Evolutionary conservation across 768 basidiomycete species (phyloP).

Genomic region (Russula sp.): DNA sequence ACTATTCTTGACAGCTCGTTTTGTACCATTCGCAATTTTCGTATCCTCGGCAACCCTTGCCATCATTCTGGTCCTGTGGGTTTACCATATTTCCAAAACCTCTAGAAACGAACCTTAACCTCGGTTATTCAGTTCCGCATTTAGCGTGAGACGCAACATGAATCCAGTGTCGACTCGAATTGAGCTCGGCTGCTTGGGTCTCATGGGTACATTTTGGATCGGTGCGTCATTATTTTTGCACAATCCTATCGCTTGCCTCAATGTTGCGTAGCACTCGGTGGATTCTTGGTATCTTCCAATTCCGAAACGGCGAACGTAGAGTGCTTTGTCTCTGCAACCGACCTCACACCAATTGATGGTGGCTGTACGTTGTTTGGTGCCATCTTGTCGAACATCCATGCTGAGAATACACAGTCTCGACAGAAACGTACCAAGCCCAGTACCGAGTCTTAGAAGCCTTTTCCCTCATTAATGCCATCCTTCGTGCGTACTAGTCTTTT

Average conservation of each 20-base stretch:
- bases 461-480: conserved; percentile 70
- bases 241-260: conserved; percentile 5
- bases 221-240: conserved; percentile 44
- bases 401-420: conserved; percentile 54
- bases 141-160: conserved; percentile 58
- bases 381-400: neutral
- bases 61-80: conserved; percentile 65
- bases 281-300: conserved; percentile 69
- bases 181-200: conserved; percentile 67
- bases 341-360: conserved; percentile 54
- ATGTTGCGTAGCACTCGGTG: conserved; percentile 59
- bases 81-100: conserved; percentile 22
- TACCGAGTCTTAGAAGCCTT: conserved; percentile 80
- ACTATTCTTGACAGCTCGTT: conserved; percentile 57
- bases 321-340: conserved; percentile 60
- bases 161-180: conserved; percentile 79
- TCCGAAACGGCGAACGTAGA: conserved; percentile 79
- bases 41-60: conserved; percentile 69
- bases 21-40: conserved; percentile 82
- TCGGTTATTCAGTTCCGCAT: conserved; percentile 50
- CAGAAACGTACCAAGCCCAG: conserved; percentile 86
- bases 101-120: conserved; percentile 17
- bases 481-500: conserved; percentile 47
- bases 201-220: conserved; percentile 76
- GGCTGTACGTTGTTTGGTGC: conserved; percentile 53